Evolutionary conservation across 169 alveolate genomes (phyloP), one percentile per base, ranked within the genome.

Genomic region (Babesia bigemina): DNA sequence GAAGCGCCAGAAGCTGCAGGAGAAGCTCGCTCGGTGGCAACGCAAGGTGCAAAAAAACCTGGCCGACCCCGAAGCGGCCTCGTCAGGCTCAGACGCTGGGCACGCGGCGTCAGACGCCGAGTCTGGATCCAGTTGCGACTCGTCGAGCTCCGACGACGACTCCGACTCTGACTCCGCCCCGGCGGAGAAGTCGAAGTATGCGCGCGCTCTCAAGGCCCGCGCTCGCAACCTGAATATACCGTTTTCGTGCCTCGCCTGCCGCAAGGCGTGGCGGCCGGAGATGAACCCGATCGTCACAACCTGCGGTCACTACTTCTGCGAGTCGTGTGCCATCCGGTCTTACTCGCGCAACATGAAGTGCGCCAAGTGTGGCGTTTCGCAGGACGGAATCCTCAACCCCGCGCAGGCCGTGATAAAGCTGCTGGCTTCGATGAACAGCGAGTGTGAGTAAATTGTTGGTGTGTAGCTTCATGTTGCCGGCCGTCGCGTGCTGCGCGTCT

Each of bases 251-350:
- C 72, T 88, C 63, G 94, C 93, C 21, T 97, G 99, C 85, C 90
- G 92, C 45, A 66, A 91, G 52, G 82, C 81, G 55, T 94, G 98
- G 93, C 76, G 50, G 28, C 42, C 73, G 8, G 90, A 74, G 28
- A 90, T 88, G 93, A 77, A 87, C 24, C 99, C 99, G 24, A 91
- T 96, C 19, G 91, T 92, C 42, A 95, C 98, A 9, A 75, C 86
- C 57, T 97, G 99, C 61, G 74, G 77, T 21, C 99, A 97, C 85
- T 93, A 92, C 82, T 97, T 95, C 84, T 97, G 99, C 76, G 98
- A 95, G 75, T 79, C 75, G 50, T 97, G 99, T 81, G 96, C 97
- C 26, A 72, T 95, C 33, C 82, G 90, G 22, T 82, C 93, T 53
- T 96, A 92, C 87, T 73, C 84, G 42, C 93, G 82, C 21, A 87